phyloP scores from a whole-genome alignment of 2,329 filamentous ascomycete species.

The Aspergillus pseudotamarii region DNA sequence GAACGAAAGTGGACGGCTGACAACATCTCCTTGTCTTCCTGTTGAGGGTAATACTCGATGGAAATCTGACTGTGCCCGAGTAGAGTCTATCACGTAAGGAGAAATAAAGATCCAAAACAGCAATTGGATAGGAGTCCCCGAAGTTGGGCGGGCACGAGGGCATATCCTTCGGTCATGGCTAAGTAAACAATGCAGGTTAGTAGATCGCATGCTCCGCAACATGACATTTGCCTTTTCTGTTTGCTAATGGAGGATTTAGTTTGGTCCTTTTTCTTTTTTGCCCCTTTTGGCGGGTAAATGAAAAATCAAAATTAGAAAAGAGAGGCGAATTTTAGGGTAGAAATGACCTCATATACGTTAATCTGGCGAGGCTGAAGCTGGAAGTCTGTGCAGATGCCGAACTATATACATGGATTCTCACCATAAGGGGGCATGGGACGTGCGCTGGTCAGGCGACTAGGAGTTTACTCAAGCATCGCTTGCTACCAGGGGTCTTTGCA shows the following conservation, averaged over 20 bases:
- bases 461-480: neutral
- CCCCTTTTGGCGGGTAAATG: neutral
- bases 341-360: neutral
- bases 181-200: neutral
- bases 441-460: neutral
- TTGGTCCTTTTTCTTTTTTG: neutral
- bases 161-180: neutral
- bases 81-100: neutral
- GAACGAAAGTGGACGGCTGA: neutral
- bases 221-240: neutral
- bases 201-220: neutral
- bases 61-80: neutral
- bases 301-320: neutral
- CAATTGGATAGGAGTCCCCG: neutral
- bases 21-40: neutral
- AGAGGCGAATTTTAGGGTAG: neutral
- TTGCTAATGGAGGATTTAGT: neutral
- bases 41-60: neutral
- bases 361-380: neutral
- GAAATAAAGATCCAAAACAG: neutral
- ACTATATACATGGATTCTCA: neutral
- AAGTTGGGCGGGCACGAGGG: neutral
- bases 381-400: neutral
- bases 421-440: neutral
- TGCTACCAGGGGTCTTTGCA: neutral